phyloP scores from a whole-genome alignment of 139 green algal genomes.

The Chlorella vulgaris region DNA sequence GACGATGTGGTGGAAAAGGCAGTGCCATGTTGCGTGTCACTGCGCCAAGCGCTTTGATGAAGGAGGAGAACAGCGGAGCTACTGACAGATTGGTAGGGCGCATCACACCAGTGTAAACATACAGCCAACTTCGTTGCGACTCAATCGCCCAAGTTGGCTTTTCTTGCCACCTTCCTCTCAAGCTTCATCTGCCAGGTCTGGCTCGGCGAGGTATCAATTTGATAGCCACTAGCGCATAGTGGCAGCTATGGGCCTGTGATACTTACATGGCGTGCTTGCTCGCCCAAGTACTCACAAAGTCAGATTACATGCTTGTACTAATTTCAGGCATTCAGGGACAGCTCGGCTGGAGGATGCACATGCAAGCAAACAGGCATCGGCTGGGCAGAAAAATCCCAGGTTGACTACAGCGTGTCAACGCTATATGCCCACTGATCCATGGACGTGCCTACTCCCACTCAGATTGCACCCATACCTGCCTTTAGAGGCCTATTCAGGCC shows the following conservation, averaged over 20 bases:
- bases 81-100: not conserved
- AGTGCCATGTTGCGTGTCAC: conserved; percentile 52
- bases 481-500: too few relatives aligned
- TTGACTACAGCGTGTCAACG: too few relatives aligned
- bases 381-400: too few relatives aligned
- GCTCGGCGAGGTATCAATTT: conserved; percentile 47
- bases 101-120: not conserved
- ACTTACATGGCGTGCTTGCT: conserved; percentile 51
- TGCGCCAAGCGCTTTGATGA: conserved; percentile 37
- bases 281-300: too few relatives aligned
- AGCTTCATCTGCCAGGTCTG: conserved; percentile 37
- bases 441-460: too few relatives aligned
- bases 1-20: conserved; percentile 22
- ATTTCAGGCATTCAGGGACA: too few relatives aligned
- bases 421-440: too few relatives aligned
- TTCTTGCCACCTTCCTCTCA: conserved; percentile 35
- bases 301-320: too few relatives aligned
- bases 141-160: not conserved
- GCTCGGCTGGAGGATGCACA: too few relatives aligned
- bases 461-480: too few relatives aligned
- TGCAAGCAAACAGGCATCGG: too few relatives aligned
- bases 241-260: conserved; percentile 37
- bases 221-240: conserved; percentile 52
- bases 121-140: not conserved
- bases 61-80: conserved; percentile 52